Conservation (phyloP, 2,329 filamentous ascomycete species). For the Chaetomiaceae sp. region DNA sequence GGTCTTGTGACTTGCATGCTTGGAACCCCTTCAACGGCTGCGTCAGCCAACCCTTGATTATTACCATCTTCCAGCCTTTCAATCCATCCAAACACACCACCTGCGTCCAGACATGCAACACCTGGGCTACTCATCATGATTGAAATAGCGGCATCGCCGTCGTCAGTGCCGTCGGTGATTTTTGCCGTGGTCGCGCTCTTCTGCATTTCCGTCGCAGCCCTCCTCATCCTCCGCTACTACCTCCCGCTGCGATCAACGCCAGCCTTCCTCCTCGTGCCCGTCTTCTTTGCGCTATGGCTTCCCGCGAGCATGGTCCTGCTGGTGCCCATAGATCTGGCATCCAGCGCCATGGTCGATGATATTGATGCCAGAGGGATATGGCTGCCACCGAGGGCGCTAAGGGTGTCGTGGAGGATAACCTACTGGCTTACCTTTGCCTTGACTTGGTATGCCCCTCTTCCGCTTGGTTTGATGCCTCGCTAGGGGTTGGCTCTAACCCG, state of each 20-base stretch:
- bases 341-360: slow-evolving; percentile 69
- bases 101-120: slow-evolving; percentile 16
- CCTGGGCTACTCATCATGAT: slow-evolving; percentile 16
- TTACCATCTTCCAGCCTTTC: background rate
- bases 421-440: slow-evolving; percentile 97
- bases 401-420: slow-evolving; percentile 89
- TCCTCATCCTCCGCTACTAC: slow-evolving; percentile 84
- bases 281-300: slow-evolving; percentile 93
- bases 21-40: background rate
- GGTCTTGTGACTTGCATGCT: slow-evolving; percentile 19
- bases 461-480: background rate
- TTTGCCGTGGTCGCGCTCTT: slow-evolving; percentile 72
- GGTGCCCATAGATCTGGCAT: slow-evolving; percentile 93
- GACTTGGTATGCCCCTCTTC: slow-evolving; percentile 64
- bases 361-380: slow-evolving; percentile 74
- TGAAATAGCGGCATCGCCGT: slow-evolving; percentile 30
- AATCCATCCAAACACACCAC: background rate
- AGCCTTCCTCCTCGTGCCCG: slow-evolving; percentile 81
- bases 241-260: slow-evolving; percentile 87
- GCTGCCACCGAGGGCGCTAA: slow-evolving; percentile 71
- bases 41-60: background rate
- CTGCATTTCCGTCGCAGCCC: slow-evolving; percentile 68
- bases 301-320: slow-evolving; percentile 87
- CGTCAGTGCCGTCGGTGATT: slow-evolving; percentile 71
- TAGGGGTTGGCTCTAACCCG: too few relatives aligned